phyloP scores from a whole-genome alignment of 768 basidiomycete species.

The Xerocomellus chrysenteron region DNA sequence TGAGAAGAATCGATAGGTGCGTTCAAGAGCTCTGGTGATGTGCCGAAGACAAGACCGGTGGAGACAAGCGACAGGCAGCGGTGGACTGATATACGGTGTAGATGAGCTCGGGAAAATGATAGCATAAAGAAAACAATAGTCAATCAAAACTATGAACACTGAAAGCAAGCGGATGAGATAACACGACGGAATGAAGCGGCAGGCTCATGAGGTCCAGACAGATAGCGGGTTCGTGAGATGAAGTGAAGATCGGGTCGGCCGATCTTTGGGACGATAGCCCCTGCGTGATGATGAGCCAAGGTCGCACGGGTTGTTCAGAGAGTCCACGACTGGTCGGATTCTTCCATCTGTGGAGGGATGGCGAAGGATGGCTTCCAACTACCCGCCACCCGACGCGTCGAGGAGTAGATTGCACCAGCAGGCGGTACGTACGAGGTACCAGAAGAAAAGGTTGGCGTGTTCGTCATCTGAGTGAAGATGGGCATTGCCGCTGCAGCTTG shows the following conservation, averaged over 20 bases:
- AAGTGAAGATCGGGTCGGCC: constrained; percentile 14
- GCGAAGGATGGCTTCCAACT: constrained; percentile 42
- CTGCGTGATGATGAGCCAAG: background rate
- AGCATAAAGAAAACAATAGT: constrained; percentile 14
- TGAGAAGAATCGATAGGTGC: no score
- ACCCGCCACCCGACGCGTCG: constrained; percentile 53
- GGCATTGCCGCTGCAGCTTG: constrained; percentile 19
- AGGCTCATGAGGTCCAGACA: constrained; percentile 5
- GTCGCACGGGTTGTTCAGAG: constrained; percentile 13
- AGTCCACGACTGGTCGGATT: constrained; percentile 30
- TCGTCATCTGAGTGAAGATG: constrained; percentile 31
- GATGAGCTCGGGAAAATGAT: constrained; percentile 1
- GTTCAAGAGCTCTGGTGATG: background rate
- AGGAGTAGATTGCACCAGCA: constrained; percentile 48
- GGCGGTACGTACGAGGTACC: constrained; percentile 49
- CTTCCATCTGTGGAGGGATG: constrained; percentile 29
- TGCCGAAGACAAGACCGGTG: background rate
- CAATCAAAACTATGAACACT: constrained; percentile 24
- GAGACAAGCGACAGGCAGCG: background rate
- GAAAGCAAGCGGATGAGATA: constrained; percentile 20
- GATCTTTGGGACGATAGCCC: background rate
- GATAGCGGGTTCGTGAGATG: constrained; percentile 2
- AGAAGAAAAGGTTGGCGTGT: constrained; percentile 4
- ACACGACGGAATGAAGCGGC: constrained; percentile 3
- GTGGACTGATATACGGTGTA: background rate